These are phyloP conservation scores for Juncus inflexus DNA, from an alignment of 176 grass and related monocot species.

Conservation along the genomic window DNA sequence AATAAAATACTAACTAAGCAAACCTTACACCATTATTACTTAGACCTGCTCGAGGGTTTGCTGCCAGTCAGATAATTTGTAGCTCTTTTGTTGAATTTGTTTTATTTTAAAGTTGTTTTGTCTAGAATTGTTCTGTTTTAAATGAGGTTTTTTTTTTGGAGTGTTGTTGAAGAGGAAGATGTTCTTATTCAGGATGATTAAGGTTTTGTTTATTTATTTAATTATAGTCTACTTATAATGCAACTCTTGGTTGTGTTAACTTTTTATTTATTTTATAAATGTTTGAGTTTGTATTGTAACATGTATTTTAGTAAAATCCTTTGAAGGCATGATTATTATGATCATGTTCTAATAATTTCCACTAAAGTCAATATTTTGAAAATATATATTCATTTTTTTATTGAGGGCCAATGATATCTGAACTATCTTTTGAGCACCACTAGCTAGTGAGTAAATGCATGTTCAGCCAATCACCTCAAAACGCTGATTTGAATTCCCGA, in stretches of 20 bases:
- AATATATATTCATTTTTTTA: neutral
- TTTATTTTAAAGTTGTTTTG: neutral
- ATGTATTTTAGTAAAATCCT: too few relatives aligned
- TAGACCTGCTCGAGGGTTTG: constrained; percentile 67
- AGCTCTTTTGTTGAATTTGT: neutral
- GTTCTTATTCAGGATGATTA: constrained; percentile 57
- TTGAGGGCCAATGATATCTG: neutral
- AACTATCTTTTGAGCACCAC: constrained; percentile 1
- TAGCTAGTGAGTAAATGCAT: neutral
- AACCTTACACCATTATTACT: constrained; percentile 44
- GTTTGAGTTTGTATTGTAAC: too few relatives aligned
- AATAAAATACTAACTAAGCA: too few relatives aligned
- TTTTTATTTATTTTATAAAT: neutral
- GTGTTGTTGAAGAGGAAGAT: constrained; percentile 41
- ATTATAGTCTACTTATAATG: too few relatives aligned
- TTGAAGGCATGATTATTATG: too few relatives aligned
- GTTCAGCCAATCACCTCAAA: constrained; percentile 18
- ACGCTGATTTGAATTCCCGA: constrained; percentile 9
- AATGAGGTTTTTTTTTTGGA: constrained; percentile 29
- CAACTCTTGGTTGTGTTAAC: neutral
- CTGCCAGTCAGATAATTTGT: neutral
- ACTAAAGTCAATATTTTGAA: too few relatives aligned
- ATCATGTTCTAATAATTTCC: too few relatives aligned
- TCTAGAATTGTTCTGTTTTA: constrained; percentile 51
- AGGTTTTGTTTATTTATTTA: neutral